Conservation (phyloP, 805 yeast genomes). For the Candida morakotiae region DNA sequence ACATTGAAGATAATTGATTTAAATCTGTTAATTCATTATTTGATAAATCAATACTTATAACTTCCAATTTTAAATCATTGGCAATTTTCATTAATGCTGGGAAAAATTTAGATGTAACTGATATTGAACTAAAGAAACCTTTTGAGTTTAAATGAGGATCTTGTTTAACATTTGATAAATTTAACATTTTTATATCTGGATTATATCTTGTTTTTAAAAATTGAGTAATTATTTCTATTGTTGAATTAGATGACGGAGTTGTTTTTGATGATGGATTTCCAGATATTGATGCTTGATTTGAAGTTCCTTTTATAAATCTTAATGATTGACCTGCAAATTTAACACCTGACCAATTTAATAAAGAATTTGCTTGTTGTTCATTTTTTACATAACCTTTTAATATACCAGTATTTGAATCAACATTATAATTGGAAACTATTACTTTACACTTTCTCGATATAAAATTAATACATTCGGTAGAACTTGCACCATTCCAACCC, state of each 20-base stretch:
- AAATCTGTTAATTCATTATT: constrained; percentile 59
- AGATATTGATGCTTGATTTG: constrained; percentile 7
- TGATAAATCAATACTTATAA: constrained; percentile 70
- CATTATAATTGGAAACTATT: constrained; percentile 46
- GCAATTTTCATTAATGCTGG: constrained; percentile 88
- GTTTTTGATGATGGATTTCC: constrained; percentile 9
- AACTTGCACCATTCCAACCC: constrained; percentile 81
- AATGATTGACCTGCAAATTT: constrained; percentile 74
- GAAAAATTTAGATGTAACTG: constrained; percentile 76
- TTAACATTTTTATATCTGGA: constrained; percentile 58
- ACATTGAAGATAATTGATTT: constrained; percentile 53
- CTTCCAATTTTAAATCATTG: constrained; percentile 45
- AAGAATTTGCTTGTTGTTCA: constrained; percentile 52
- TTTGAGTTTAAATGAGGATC: constrained; percentile 57
- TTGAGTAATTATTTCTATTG: constrained; percentile 58
- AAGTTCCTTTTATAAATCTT: constrained; percentile 39
- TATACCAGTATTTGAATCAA: constrained; percentile 46
- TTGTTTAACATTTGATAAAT: constrained; percentile 58
- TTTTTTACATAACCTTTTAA: constrained; percentile 57
- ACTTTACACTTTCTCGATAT: constrained; percentile 64
- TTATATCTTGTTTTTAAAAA: constrained; percentile 69
- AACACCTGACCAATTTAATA: constrained; percentile 68
- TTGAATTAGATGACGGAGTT: constrained; percentile 15
- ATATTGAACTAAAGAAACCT: constrained; percentile 61
- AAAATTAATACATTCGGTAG: constrained; percentile 65